A percentile compares a stretch with the other conserved stretches of the same genome.
Evolutionary conservation across 2,329 filamentous ascomycete genomes (phyloP).

Genomic region (Fusarium mundagurra): DNA sequence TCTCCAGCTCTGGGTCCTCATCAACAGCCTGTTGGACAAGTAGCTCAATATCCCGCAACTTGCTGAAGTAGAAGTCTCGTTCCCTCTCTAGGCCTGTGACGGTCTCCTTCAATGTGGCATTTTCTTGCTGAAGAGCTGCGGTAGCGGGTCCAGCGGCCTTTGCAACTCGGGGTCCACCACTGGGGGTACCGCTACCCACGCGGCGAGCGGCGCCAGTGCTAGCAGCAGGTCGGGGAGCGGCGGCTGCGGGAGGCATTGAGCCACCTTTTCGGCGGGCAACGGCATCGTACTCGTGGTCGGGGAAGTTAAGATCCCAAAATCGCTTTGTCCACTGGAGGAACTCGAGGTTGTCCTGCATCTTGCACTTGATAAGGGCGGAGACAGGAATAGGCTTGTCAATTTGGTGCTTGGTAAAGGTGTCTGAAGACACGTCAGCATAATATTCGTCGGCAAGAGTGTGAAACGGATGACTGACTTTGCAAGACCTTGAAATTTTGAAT

Average conservation of each 20-base stretch:
- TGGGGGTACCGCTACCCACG: constrained; percentile 71
- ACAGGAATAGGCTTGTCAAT: constrained; percentile 93
- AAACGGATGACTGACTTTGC: constrained; percentile 73
- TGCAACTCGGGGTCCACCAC: constrained; percentile 60
- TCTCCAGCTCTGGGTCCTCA: constrained; percentile 90
- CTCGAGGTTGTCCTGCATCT: constrained; percentile 99
- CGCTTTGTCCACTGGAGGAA: constrained; percentile 97
- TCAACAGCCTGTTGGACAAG: constrained; percentile 93
- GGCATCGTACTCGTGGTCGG: constrained; percentile 96
- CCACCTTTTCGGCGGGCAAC: constrained; percentile 84
- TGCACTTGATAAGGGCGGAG: constrained; percentile 91
- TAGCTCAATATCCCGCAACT: constrained; percentile 95
- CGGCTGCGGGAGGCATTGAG: constrained; percentile 65
- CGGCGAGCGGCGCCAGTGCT: constrained; percentile 61
- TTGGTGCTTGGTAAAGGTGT: constrained; percentile 84
- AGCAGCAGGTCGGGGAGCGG: constrained; percentile 58
- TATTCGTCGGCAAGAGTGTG: not conserved
- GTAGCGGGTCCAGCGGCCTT: constrained; percentile 66
- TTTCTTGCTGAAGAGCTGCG: constrained; percentile 84
- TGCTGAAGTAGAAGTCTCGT: constrained; percentile 99
- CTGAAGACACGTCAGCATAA: constrained; percentile 54
- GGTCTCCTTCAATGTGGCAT: constrained; percentile 90
- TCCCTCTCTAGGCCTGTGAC: constrained; percentile 95
- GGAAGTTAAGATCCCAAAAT: constrained; percentile 98
- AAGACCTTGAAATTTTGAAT: constrained; percentile 98